Conservation (phyloP, 176 grass and related monocot genomes). For the Lolium rigidum region DNA sequence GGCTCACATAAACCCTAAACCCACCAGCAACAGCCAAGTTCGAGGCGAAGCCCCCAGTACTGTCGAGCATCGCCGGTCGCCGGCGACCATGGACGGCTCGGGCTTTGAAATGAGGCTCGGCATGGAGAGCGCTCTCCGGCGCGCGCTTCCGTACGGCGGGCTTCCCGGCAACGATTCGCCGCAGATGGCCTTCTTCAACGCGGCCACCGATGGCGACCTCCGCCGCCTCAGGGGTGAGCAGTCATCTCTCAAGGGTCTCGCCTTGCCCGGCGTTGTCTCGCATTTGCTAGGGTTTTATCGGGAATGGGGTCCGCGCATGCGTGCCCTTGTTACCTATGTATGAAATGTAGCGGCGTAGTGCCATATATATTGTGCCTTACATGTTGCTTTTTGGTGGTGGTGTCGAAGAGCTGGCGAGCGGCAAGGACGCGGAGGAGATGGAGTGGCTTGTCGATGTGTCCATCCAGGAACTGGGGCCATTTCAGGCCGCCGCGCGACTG, state of each 20-base stretch:
- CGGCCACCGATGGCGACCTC: slow-evolving; percentile 38
- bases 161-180: not conserved
- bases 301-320: slow-evolving; percentile 24
- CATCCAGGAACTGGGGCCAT: no score
- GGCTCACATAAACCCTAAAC: no score
- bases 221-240: slow-evolving; percentile 39
- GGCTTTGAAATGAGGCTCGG: slow-evolving; percentile 15
- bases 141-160: slow-evolving; percentile 30
- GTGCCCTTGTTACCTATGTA: no score
- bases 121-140: not conserved
- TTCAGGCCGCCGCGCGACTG: no score
- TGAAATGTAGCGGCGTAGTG: not conserved
- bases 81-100: slow-evolving; percentile 29
- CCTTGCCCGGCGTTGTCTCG: no score
- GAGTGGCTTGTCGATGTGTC: slow-evolving; percentile 23
- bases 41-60: no score
- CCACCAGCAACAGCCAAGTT: no score
- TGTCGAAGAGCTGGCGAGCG: slow-evolving; percentile 39
- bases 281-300: slow-evolving; percentile 21
- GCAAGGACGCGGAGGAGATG: slow-evolving; percentile 30
- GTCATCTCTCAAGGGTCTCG: not conserved
- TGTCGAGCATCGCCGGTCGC: not conserved
- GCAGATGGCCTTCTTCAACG: slow-evolving; percentile 38
- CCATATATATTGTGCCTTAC: slow-evolving; percentile 1
- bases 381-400: not conserved